phyloP scores from a whole-genome alignment of 805 yeast genomes.

The Metschnikowia rubicola region DNA sequence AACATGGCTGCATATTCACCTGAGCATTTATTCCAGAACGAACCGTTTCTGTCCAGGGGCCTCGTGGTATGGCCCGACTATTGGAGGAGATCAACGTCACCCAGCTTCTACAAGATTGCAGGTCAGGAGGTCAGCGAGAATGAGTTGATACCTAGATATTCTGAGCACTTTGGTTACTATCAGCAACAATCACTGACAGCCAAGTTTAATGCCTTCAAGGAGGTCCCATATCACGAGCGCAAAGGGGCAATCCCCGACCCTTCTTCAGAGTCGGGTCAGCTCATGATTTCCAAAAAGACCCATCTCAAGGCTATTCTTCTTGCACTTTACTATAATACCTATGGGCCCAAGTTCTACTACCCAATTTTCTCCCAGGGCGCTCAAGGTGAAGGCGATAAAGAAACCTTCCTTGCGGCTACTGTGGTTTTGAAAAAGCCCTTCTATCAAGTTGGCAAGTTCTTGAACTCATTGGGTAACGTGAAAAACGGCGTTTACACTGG shows the following conservation, averaged over 20 bases:
- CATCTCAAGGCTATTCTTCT: conserved; percentile 58
- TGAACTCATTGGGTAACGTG: conserved; percentile 51
- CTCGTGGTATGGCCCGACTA: conserved; percentile 82
- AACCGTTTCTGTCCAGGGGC: conserved; percentile 53
- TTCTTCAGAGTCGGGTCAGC: conserved; percentile 68
- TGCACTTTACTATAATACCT: conserved; percentile 61
- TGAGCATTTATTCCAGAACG: conserved; percentile 52
- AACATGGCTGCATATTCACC: conserved; percentile 67
- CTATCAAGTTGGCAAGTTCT: conserved; percentile 52
- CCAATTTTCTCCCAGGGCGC: conserved; percentile 44
- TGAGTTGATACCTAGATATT: conserved; percentile 31
- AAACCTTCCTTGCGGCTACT: conserved; percentile 71
- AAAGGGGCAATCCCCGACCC: conserved; percentile 67
- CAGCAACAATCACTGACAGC: conserved; percentile 7
- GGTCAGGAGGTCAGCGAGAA: conserved; percentile 38
- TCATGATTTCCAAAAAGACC: conserved; percentile 52
- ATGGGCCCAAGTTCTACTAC: conserved; percentile 42
- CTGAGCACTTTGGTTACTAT: conserved; percentile 22
- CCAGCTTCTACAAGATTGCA: conserved; percentile 66
- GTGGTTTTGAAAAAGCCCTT: conserved; percentile 44
- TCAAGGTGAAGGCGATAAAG: conserved; percentile 80
- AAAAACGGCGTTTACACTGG: conserved; percentile 48
- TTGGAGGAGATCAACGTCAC: conserved; percentile 82
- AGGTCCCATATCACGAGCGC: conserved; percentile 56
- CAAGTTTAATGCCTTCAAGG: conserved; percentile 7